Evolutionary conservation across 768 basidiomycete species (phyloP).

Genomic region (Strobilomyces confusus): DNA sequence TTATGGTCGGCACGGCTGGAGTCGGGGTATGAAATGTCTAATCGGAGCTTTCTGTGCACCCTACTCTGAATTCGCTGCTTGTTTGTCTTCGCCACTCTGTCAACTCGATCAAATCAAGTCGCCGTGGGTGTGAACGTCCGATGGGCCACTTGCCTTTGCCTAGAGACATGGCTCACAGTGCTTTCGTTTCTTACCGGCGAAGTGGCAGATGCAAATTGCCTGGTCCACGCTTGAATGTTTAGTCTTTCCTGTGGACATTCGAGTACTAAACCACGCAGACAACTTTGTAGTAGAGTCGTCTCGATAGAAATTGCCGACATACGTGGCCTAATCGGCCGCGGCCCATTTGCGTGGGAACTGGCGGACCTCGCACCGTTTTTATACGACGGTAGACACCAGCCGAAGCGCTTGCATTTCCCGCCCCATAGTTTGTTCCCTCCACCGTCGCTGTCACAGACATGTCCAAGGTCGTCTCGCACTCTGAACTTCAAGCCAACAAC

Average conservation of each 20-base stretch:
- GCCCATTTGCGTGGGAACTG: conserved; percentile 27
- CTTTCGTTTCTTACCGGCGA: conserved; percentile 79
- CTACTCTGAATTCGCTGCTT: too few species aligned
- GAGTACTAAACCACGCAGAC: conserved; percentile 73
- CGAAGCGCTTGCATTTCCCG: conserved; percentile 1
- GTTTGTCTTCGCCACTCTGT: background rate
- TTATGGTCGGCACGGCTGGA: conserved; percentile 17
- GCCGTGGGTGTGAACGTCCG: background rate
- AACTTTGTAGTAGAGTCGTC: conserved; percentile 6
- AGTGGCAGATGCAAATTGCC: conserved; percentile 59
- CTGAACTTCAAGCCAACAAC: conserved; percentile 75
- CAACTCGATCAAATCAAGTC: background rate
- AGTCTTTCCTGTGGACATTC: conserved; percentile 51
- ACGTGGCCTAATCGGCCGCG: too few species aligned
- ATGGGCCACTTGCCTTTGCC: conserved; percentile 58
- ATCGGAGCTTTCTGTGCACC: conserved; percentile 25
- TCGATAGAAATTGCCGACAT: too few species aligned
- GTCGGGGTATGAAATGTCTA: conserved; percentile 21
- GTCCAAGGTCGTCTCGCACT: conserved; percentile 58
- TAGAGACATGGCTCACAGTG: conserved; percentile 69
- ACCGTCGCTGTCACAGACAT: conserved; percentile 24
- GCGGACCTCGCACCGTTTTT: conserved; percentile 20
- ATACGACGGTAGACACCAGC: conserved; percentile 4
- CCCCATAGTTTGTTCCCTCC: conserved; percentile 11
- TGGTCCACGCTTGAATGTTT: conserved; percentile 79